phyloP scores from a whole-genome alignment of 2,329 filamentous ascomycete genomes.

The Ploettnerulaceae sp. region DNA sequence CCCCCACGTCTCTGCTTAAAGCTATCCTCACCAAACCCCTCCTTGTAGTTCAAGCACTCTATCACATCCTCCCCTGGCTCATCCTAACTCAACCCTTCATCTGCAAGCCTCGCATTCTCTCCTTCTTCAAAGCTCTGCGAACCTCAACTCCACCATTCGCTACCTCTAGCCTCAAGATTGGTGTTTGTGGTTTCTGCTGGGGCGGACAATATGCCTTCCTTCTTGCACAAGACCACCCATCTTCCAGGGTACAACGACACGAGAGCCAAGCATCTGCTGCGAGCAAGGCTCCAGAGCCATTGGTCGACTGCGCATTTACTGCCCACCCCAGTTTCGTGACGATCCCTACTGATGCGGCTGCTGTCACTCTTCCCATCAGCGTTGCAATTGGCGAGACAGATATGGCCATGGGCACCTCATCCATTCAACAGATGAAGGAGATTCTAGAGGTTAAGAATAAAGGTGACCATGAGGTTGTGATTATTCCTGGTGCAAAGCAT shows the following conservation, averaged over 20 bases:
- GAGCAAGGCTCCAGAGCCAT: constrained; percentile 12
- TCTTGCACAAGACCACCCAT: constrained; percentile 40
- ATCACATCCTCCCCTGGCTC: constrained; percentile 17
- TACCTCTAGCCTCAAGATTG: constrained; percentile 40
- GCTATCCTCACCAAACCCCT: constrained; percentile 32
- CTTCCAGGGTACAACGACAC: constrained; percentile 21
- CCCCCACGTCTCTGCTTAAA: constrained; percentile 20
- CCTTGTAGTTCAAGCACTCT: constrained; percentile 42
- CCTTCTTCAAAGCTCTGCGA: constrained; percentile 37
- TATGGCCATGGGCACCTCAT: constrained; percentile 33
- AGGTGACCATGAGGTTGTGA: constrained; percentile 32
- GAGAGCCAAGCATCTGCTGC: constrained; percentile 9
- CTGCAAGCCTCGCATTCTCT: constrained; percentile 35
- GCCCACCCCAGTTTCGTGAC: constrained; percentile 48
- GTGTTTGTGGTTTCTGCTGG: constrained; percentile 59
- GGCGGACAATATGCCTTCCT: constrained; percentile 51
- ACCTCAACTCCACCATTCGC: constrained; percentile 26
- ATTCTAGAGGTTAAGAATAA: constrained; percentile 32
- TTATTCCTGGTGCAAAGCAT: constrained; percentile 38
- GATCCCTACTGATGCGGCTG: constrained; percentile 43
- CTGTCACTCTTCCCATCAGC: constrained; percentile 41
- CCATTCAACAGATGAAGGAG: constrained; percentile 26
- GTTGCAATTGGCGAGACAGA: constrained; percentile 46
- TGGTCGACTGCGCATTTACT: constrained; percentile 49
- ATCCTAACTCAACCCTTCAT: constrained; percentile 20